Evolutionary conservation across 2,329 filamentous ascomycete genomes (phyloP).

Genomic region (Fusarium nematophilum): DNA sequence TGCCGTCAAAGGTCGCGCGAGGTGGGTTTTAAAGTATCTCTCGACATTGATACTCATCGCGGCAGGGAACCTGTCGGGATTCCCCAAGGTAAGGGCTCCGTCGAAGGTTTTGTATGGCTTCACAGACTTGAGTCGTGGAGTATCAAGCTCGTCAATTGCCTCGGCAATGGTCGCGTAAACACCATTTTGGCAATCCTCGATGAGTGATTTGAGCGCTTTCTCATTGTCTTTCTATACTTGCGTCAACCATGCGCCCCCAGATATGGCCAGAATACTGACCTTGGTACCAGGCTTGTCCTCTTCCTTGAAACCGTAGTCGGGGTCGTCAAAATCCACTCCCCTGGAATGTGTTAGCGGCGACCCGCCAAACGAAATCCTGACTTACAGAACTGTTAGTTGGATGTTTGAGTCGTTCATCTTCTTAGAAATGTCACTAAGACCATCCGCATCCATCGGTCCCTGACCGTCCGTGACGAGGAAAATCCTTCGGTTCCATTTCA

Average conservation of each 20-base stretch:
- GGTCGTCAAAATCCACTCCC: slow-evolving; percentile 93
- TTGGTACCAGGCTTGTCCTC: slow-evolving; percentile 82
- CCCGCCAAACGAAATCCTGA: slow-evolving; percentile 32
- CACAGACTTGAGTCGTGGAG: slow-evolving; percentile 80
- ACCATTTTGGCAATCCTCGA: slow-evolving; percentile 74
- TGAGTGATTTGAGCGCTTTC: slow-evolving; percentile 70
- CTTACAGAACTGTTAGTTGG: slow-evolving; percentile 81
- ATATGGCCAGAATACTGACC: slow-evolving; percentile 53
- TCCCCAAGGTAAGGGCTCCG: slow-evolving; percentile 82
- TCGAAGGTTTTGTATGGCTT: slow-evolving; percentile 83
- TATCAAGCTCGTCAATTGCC: slow-evolving; percentile 82
- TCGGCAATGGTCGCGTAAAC: slow-evolving; percentile 86
- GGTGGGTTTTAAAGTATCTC: slow-evolving; percentile 87
- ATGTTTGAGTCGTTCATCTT: slow-evolving; percentile 83
- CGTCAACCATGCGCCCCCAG: slow-evolving; percentile 6
- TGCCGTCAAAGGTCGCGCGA: slow-evolving; percentile 78
- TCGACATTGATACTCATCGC: slow-evolving; percentile 88
- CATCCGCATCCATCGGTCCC: slow-evolving; percentile 77
- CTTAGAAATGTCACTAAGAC: slow-evolving; percentile 73
- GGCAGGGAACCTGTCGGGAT: slow-evolving; percentile 77
- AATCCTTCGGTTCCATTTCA: slow-evolving; percentile 85
- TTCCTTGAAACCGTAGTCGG: slow-evolving; percentile 91
- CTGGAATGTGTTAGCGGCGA: slow-evolving; percentile 55
- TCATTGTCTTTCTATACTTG: slow-evolving; percentile 71
- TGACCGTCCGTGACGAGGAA: slow-evolving; percentile 87